Percentiles rank a stretch among this genome's conserved stretches.
phyloP scores from a whole-genome alignment of 192 early-diverging fungal species.

The Coemansia sp. region DNA sequence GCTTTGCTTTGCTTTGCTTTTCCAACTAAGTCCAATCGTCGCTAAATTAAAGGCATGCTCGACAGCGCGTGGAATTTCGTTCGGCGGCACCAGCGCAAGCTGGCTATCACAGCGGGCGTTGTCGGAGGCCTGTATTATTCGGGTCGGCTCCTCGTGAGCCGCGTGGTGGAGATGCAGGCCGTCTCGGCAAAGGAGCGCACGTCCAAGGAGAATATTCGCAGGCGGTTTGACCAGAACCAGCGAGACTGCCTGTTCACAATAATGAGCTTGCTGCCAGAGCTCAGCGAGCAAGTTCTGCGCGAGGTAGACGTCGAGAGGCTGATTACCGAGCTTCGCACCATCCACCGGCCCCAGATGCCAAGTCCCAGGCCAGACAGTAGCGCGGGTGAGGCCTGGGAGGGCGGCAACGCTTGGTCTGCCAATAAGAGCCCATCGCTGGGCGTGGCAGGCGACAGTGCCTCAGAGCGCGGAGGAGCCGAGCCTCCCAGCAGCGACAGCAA shows the following conservation, averaged over 20 bases:
- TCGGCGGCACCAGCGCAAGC: constrained; percentile 67
- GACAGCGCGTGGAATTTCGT: constrained; percentile 62
- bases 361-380: not conserved
- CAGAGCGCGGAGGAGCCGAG: not conserved
- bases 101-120: constrained; percentile 67
- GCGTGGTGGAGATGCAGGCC: constrained; percentile 75
- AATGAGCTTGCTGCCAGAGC: constrained; percentile 77
- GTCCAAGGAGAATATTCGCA: constrained; percentile 67
- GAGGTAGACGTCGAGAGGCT: constrained; percentile 78
- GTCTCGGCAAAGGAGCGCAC: constrained; percentile 65
- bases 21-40: too few species aligned
- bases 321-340: constrained; percentile 54
- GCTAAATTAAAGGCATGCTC: constrained; percentile 25
- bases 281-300: constrained; percentile 77
- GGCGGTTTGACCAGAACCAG: constrained; percentile 94
- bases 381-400: not conserved
- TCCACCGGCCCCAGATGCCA: constrained; percentile 17
- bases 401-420: constrained; percentile 23
- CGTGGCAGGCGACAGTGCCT: not conserved
- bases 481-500: not conserved
- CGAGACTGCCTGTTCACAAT: constrained; percentile 89
- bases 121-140: constrained; percentile 74
- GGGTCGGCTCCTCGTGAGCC: constrained; percentile 72
- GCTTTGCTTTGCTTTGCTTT: not conserved
- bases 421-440: not conserved